These are phyloP conservation scores for Sclerospora graminicola DNA, from an alignment of 352 stramenopile genomes.

Conservation along the genomic window DNA sequence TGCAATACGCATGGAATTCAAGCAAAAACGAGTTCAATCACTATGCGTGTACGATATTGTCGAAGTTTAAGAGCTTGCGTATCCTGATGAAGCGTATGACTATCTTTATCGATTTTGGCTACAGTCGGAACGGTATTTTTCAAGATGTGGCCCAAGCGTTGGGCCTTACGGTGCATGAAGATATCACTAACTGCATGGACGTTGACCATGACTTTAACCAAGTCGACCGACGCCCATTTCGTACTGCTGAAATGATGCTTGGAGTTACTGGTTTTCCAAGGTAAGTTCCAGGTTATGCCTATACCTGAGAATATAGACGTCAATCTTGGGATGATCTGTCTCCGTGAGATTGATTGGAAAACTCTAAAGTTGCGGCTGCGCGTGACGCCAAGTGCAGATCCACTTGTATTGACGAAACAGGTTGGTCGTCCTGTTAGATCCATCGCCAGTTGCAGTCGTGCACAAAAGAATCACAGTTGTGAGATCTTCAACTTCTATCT, in stretches of 20 bases:
- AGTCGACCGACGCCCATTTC: background rate
- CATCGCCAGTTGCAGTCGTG: background rate
- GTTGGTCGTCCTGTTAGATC: background rate
- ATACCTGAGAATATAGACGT: background rate
- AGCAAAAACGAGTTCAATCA: no score
- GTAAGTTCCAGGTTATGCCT: background rate
- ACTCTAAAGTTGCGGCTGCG: background rate
- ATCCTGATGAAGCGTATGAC: background rate
- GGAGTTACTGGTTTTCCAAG: background rate
- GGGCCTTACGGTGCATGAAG: background rate
- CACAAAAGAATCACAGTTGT: background rate
- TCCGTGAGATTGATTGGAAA: background rate
- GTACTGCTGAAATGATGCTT: conserved; percentile 1
- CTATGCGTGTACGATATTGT: background rate
- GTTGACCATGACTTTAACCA: conserved; percentile 1
- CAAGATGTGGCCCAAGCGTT: background rate
- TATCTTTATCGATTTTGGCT: conserved; percentile 2
- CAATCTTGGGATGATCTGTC: background rate
- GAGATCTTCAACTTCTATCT: conserved; percentile 1
- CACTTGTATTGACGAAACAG: background rate
- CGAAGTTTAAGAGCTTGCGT: background rate
- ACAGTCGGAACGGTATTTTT: conserved; percentile 1
- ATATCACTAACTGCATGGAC: background rate
- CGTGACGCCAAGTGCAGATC: background rate
- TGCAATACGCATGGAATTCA: no score